Conservation (phyloP, 352 stramenopile species). For the Pythium chondricola region DNA sequence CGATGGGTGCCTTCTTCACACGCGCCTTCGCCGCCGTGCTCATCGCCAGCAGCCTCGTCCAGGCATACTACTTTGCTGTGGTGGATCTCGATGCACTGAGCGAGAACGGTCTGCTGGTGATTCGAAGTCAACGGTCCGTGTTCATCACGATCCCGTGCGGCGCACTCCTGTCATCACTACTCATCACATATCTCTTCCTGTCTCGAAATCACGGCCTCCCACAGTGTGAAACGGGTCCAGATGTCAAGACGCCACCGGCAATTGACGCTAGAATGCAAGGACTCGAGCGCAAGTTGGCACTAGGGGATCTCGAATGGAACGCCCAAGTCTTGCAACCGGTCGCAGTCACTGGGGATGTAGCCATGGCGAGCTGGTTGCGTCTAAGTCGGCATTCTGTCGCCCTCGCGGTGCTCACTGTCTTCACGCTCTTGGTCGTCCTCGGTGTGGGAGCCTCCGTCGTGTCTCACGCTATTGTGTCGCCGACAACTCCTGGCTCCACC, state of each 20-base stretch:
- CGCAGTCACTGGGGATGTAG: too few relatives aligned
- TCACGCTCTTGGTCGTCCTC: slow-evolving; percentile 7
- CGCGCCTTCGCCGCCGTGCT: slow-evolving; percentile 39
- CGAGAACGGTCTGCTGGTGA: slow-evolving; percentile 1
- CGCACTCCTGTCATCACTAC: slow-evolving; percentile 27
- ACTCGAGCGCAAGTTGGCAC: slow-evolving; percentile 34
- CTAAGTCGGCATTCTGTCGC: slow-evolving; percentile 8
- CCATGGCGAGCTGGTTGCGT: neutral
- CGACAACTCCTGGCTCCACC: neutral
- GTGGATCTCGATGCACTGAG: slow-evolving; percentile 22
- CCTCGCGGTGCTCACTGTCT: slow-evolving; percentile 5
- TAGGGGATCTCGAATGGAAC: slow-evolving; percentile 10
- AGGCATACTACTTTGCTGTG: slow-evolving; percentile 52
- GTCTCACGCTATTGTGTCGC: neutral
- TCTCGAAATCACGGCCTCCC: slow-evolving; percentile 25
- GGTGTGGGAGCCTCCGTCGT: slow-evolving; percentile 1
- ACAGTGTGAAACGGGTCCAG: neutral
- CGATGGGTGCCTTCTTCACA: slow-evolving; percentile 23
- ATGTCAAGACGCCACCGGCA: neutral
- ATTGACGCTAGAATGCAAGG: neutral
- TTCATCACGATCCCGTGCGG: slow-evolving; percentile 25
- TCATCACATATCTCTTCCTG: slow-evolving; percentile 39
- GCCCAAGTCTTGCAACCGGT: too few relatives aligned
- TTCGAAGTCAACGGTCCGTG: slow-evolving; percentile 25
- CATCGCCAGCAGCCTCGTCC: slow-evolving; percentile 32